A percentile compares a stretch with the other conserved stretches of the same genome.
phyloP scores from a whole-genome alignment of 2,329 filamentous ascomycete genomes.

The Aureobasidium pullulans region DNA sequence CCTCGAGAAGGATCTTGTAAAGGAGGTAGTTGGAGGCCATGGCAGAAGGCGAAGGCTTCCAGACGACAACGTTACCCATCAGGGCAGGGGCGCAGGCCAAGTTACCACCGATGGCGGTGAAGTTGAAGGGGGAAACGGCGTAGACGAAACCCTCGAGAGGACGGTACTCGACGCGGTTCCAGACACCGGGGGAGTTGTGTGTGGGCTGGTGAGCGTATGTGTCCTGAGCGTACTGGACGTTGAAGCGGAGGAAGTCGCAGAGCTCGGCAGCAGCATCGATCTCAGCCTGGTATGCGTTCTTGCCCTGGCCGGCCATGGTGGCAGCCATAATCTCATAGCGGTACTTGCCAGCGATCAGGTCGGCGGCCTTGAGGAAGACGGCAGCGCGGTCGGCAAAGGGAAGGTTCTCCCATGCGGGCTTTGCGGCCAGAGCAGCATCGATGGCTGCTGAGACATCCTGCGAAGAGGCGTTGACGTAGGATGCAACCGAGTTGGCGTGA shows the following conservation, averaged over 20 bases:
- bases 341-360: constrained; percentile 86
- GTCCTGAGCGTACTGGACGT: constrained; percentile 88
- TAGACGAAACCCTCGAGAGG: constrained; percentile 94
- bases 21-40: constrained; percentile 88
- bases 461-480: constrained; percentile 73
- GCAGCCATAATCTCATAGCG: constrained; percentile 94
- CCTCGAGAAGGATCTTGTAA: constrained; percentile 84
- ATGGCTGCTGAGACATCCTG: constrained; percentile 74
- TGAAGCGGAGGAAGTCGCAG: constrained; percentile 88
- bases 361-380: constrained; percentile 91
- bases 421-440: constrained; percentile 75
- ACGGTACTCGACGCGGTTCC: constrained; percentile 87
- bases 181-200: constrained; percentile 75
- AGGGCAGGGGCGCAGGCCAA: constrained; percentile 74
- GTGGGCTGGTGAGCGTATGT: constrained; percentile 80
- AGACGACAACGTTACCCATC: constrained; percentile 89
- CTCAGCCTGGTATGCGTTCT: constrained; percentile 99
- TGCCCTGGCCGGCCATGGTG: constrained; percentile 93
- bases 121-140: constrained; percentile 92
- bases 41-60: constrained; percentile 89
- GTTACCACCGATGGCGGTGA: constrained; percentile 90
- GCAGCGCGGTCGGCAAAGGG: constrained; percentile 88
- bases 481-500: constrained; percentile 68
- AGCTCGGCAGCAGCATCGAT: constrained; percentile 92
- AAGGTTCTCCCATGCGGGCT: constrained; percentile 74